Conservation (phyloP, 2,329 filamentous ascomycete genomes). For the Trichoderma lentiforme region DNA sequence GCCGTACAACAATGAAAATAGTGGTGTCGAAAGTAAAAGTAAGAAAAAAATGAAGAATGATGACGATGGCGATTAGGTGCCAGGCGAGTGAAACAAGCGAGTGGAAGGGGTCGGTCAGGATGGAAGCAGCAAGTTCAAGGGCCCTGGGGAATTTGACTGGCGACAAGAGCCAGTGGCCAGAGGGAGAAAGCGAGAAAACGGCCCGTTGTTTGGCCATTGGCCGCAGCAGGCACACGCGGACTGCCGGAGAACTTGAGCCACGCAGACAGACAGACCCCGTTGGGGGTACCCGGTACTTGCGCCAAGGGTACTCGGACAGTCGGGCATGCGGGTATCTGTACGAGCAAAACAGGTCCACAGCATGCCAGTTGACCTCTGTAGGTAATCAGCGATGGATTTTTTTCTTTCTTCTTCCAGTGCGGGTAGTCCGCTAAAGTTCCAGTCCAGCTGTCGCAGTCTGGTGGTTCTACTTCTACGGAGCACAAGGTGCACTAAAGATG, state of each 20-base stretch:
- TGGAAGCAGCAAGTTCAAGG: conserved; percentile 3
- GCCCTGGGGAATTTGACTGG: background rate
- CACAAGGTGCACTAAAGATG: background rate
- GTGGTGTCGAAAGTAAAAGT: background rate
- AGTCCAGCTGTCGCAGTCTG: background rate
- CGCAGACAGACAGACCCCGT: background rate
- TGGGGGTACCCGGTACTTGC: background rate
- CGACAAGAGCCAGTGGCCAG: background rate
- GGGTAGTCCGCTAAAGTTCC: background rate
- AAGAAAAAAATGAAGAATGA: background rate
- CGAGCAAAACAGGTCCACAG: background rate
- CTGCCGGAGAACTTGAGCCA: conserved; percentile 4
- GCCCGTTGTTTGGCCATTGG: conserved; percentile 10
- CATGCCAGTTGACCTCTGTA: background rate
- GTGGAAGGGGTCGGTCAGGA: conserved; percentile 14
- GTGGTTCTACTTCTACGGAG: background rate
- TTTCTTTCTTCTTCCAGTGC: background rate
- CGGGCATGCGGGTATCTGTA: background rate
- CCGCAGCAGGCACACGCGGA: conserved; percentile 7
- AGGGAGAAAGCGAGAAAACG: background rate
- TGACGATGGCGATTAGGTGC: background rate
- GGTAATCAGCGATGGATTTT: background rate
- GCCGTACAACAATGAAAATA: background rate
- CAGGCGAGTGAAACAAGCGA: conserved; percentile 15
- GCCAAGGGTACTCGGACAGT: background rate